Evolutionary conservation across 441 rosid species (phyloP).

Genomic region (Bruguiera hainesii): DNA sequence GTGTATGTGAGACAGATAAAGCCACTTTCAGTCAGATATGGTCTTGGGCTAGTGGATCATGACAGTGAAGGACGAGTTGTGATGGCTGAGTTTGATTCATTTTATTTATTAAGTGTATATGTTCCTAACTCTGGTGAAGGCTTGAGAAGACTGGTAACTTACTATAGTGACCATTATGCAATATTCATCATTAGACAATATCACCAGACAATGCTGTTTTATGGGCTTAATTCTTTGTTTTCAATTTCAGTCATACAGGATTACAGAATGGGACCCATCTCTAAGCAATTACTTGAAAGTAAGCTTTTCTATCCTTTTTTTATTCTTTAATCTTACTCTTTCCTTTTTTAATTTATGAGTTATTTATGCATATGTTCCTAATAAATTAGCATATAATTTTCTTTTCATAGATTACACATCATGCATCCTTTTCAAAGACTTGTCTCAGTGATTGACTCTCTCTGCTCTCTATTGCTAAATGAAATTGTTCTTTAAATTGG

Average conservation of each 20-base stretch:
- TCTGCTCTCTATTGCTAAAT: no score
- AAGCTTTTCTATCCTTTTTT: slow-evolving; percentile 19
- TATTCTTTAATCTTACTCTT: background rate
- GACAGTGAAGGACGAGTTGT: slow-evolving; percentile 84
- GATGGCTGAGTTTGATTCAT: slow-evolving; percentile 84
- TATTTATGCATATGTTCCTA: no score
- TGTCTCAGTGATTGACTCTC: no score
- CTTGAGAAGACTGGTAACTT: slow-evolving; percentile 80
- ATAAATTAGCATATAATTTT: background rate
- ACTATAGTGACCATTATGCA: slow-evolving; percentile 8
- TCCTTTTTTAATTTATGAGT: no score
- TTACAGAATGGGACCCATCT: slow-evolving; percentile 72
- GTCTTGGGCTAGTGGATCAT: slow-evolving; percentile 73
- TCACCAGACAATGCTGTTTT: background rate
- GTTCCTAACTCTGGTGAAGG: slow-evolving; percentile 98
- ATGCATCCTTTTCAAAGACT: background rate
- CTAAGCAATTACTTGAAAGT: slow-evolving; percentile 81
- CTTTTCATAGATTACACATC: background rate
- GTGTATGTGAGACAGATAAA: slow-evolving; percentile 55
- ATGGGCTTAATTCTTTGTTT: slow-evolving; percentile 14
- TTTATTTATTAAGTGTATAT: slow-evolving; percentile 64
- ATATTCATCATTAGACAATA: background rate
- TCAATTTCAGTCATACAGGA: slow-evolving; percentile 62
- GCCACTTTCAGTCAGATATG: slow-evolving; percentile 84
- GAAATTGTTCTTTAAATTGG: no score